Base-by-base conservation (phyloP, 2,329 filamentous ascomycete genomes). In the Truncatella angustata region DNA sequence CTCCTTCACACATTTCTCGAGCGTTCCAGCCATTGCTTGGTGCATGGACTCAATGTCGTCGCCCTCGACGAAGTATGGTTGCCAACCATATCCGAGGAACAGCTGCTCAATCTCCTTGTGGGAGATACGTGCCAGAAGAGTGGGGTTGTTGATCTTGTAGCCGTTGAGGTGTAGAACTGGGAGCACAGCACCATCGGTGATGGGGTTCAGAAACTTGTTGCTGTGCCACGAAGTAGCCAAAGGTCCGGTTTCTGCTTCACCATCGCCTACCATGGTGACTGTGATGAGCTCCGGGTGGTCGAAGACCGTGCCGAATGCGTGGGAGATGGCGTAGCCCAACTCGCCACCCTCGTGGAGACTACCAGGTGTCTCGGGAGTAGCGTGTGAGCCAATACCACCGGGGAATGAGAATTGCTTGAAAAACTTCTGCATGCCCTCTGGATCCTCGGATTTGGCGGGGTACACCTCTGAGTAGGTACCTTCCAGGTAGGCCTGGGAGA, bases 371-470 rank as follows among this genome's bases (percentile, higher is more conserved):
- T 92, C 88, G 1, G 88, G 88, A 1, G 87, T 91, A 51, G 87
- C 87, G 65, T 91, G 88, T 18, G 85, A 88, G 50, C 87, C 87
- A 61, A 91, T 86, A 50, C 88, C 88, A 16, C 88, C 88, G 0
- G 88, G 88, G 70, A 91, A 91, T 1, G 87, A 91, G 72, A 92
- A 92, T 58, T 87, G 82, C 73, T 90, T 91, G 81, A 91, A 91
- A 76, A 91, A 91, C 54, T 78, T 80, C 60, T 85, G 81, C 77
- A 92, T 73, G 23, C 88, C 88, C 53, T 86, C 80, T 35, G 78
- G 70, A 63, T 88, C 82, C 60, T 88, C 81, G 2, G 83, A 81
- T 72, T 87, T 90, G 53, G 88, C 81, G 2, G 87, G 87, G 60
- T 91, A 92, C 21, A 91, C 83, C 63, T 91, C 87, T 1, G 84